These are phyloP conservation scores for Pochonia chlamydosporia DNA, from an alignment of 2,329 filamentous ascomycete species.

Conservation along the genomic window DNA sequence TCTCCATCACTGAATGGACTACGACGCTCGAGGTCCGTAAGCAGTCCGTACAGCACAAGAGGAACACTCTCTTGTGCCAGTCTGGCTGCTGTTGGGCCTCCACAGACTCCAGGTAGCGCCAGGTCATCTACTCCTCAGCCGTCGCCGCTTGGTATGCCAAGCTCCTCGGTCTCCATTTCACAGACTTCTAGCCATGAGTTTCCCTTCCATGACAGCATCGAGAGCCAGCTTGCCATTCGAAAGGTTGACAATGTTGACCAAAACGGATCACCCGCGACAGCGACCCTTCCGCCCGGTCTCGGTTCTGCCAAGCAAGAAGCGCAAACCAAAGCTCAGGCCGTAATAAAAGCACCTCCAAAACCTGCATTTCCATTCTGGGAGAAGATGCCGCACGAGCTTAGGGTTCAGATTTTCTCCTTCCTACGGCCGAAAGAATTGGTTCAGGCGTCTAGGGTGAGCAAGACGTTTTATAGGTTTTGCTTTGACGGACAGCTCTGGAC, in stretches of 20 bases:
- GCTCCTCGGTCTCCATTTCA: conserved; percentile 31
- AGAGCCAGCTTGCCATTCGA: conserved; percentile 44
- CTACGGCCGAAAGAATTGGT: conserved; percentile 78
- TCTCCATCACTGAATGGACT: conserved; percentile 64
- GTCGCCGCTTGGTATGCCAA: conserved; percentile 32
- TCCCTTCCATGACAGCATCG: conserved; percentile 35
- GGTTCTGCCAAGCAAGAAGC: conserved; percentile 34
- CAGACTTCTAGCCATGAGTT: conserved; percentile 35
- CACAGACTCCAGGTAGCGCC: conserved; percentile 20
- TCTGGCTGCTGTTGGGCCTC: conserved; percentile 34
- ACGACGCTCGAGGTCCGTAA: conserved; percentile 59
- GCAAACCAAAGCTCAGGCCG: conserved; percentile 13
- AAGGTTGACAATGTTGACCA: conserved; percentile 47
- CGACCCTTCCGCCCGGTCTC: conserved; percentile 59
- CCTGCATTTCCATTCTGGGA: conserved; percentile 65
- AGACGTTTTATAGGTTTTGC: conserved; percentile 73
- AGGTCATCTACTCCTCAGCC: conserved; percentile 28
- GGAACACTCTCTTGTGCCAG: conserved; percentile 50
- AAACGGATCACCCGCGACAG: conserved; percentile 37
- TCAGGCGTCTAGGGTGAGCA: conserved; percentile 69
- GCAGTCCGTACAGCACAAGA: conserved; percentile 58
- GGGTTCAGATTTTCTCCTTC: conserved; percentile 69
- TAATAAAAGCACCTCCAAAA: conserved; percentile 19
- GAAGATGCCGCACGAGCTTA: conserved; percentile 75
- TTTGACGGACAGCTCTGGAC: conserved; percentile 95